Evolutionary conservation across 805 yeast genomes (phyloP).

Genomic region (Lipomyces chichibuensis): DNA sequence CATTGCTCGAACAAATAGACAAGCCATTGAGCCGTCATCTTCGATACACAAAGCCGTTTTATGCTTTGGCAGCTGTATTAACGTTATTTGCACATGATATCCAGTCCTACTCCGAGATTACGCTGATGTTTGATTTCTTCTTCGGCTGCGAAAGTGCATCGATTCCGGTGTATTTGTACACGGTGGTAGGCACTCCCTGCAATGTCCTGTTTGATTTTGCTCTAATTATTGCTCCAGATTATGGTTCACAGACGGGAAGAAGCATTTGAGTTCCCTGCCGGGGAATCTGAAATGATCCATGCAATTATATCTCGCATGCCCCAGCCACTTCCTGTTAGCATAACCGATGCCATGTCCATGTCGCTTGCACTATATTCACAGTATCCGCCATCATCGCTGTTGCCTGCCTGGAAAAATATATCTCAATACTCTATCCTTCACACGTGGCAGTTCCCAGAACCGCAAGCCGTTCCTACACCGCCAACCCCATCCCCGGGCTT

Average conservation of each 20-base stretch:
- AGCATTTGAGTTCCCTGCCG: conserved; percentile 47
- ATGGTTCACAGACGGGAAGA: conserved; percentile 47
- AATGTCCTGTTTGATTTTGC: background rate
- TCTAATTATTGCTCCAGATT: conserved; percentile 46
- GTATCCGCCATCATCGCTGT: conserved; percentile 34
- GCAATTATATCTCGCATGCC: conserved; percentile 45
- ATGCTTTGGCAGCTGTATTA: conserved; percentile 73
- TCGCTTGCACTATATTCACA: conserved; percentile 34
- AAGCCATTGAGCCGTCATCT: conserved; percentile 46
- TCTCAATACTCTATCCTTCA: conserved; percentile 46
- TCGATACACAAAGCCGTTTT: conserved; percentile 58
- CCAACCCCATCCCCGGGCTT: background rate
- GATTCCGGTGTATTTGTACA: conserved; percentile 63
- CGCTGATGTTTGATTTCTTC: conserved; percentile 69
- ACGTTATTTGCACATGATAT: conserved; percentile 80
- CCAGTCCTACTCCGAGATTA: conserved; percentile 52
- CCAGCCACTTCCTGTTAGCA: conserved; percentile 32
- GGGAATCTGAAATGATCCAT: conserved; percentile 50
- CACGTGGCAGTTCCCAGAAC: conserved; percentile 19
- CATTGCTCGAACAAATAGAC: conserved; percentile 58
- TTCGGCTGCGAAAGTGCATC: conserved; percentile 60
- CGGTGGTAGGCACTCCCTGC: conserved; percentile 44
- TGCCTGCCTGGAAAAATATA: conserved; percentile 37
- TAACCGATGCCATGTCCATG: conserved; percentile 35
- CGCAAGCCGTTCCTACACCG: background rate